Percentiles rank a stretch among this genome's conserved stretches.
Evolutionary conservation across 768 basidiomycete species (phyloP).

Genomic region (Tylopilus rubrobrunneus): DNA sequence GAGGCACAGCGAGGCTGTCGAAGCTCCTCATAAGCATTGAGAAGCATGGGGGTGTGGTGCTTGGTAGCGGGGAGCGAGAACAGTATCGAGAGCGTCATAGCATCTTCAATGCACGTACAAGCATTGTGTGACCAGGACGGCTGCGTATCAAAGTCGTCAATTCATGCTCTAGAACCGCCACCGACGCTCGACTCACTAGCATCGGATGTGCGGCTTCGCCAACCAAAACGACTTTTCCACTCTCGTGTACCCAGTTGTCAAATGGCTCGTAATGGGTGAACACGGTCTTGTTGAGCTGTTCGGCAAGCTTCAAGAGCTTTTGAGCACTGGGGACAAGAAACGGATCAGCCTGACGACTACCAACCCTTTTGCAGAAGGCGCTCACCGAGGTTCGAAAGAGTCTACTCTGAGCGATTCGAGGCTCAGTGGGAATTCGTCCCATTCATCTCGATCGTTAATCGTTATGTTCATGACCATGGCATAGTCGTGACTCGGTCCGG

Average conservation of each 20-base stretch:
- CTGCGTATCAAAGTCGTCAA: slow-evolving; percentile 25
- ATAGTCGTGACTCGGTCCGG: slow-evolving; percentile 14
- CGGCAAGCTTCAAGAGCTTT: slow-evolving; percentile 17
- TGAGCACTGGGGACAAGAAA: slow-evolving; percentile 7
- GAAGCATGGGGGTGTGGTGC: slow-evolving; percentile 45
- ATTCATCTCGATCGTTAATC: neutral
- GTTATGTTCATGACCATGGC: slow-evolving; percentile 8
- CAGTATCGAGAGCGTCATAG: slow-evolving; percentile 52
- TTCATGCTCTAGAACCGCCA: neutral
- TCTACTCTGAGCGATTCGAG: slow-evolving; percentile 11
- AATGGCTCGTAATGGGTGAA: slow-evolving; percentile 35
- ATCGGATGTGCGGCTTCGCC: slow-evolving; percentile 61
- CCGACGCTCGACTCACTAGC: slow-evolving; percentile 30
- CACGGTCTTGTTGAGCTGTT: slow-evolving; percentile 23
- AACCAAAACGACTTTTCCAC: slow-evolving; percentile 46
- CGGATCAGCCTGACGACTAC: neutral
- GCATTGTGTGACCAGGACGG: slow-evolving; percentile 47
- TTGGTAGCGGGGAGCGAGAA: slow-evolving; percentile 47
- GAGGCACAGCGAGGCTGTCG: slow-evolving; percentile 44
- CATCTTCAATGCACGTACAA: slow-evolving; percentile 54
- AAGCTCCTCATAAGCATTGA: slow-evolving; percentile 56
- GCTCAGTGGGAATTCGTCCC: slow-evolving; percentile 9
- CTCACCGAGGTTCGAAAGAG: slow-evolving; percentile 23
- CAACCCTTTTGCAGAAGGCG: no score
- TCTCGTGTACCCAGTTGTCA: slow-evolving; percentile 49